Evolutionary conservation across 139 green algal genomes (phyloP).

Genomic region (Chlorella sp.): DNA sequence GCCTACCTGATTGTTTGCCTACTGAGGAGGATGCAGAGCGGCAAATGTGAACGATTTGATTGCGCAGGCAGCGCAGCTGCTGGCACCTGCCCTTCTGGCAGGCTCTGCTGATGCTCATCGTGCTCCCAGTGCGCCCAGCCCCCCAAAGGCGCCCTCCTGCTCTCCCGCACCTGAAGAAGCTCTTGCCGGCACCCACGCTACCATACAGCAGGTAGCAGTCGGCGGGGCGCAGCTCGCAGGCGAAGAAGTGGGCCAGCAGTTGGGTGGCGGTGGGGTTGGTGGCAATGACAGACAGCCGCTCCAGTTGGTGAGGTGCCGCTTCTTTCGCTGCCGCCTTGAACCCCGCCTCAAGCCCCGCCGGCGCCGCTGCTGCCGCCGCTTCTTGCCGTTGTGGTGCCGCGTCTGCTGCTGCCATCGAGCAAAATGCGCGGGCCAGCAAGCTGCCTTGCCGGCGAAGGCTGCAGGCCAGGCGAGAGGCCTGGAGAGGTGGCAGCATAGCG

Average conservation of each 20-base stretch:
- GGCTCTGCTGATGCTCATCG: too few relatives aligned
- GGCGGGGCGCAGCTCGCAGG: conserved; percentile 6
- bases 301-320: not conserved
- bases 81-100: too few relatives aligned
- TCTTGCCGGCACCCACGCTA: conserved; percentile 86
- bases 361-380: not conserved
- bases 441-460: not conserved
- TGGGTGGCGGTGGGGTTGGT: conserved; percentile 32
- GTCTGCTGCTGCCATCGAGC: not conserved
- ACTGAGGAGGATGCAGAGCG: not conserved
- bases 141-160: too few relatives aligned
- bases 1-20: not conserved
- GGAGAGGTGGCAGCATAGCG: not conserved
- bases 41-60: not conserved
- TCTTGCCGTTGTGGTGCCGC: not conserved
- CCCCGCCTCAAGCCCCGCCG: not conserved
- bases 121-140: not conserved
- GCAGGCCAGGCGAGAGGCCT: not conserved
- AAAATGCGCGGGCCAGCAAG: not conserved
- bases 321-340: not conserved
- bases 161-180: conserved; percentile 78
- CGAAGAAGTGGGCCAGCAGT: conserved; percentile 41
- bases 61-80: too few relatives aligned
- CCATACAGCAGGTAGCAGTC: conserved; percentile 67
- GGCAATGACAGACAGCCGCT: conserved; percentile 18